These are phyloP conservation scores for Didymellaceae sp. DNA, from an alignment of 2,329 filamentous ascomycete genomes.

Conservation along the genomic window DNA sequence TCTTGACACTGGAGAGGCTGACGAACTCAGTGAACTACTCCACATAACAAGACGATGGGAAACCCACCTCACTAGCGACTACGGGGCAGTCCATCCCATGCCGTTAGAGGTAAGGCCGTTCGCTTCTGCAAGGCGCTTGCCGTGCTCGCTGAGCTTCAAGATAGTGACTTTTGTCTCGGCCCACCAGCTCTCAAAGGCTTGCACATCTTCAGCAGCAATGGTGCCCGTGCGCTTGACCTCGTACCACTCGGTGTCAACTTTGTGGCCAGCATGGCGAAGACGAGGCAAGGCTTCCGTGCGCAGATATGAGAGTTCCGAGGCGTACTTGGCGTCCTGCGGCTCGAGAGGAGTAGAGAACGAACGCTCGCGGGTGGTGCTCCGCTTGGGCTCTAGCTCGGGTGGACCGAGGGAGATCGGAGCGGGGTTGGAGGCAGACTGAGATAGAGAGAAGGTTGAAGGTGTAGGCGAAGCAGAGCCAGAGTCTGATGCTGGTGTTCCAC, in stretches of 20 bases:
- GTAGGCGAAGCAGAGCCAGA: conserved; percentile 36
- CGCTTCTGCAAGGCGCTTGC: conserved; percentile 34
- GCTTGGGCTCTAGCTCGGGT: conserved; percentile 22
- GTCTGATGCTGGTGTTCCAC: conserved; percentile 32
- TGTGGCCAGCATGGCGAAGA: conserved; percentile 49
- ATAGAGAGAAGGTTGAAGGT: conserved; percentile 25
- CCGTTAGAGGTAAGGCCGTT: conserved; percentile 37
- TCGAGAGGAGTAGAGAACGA: conserved; percentile 46
- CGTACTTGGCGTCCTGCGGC: conserved; percentile 43
- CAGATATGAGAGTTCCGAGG: conserved; percentile 48
- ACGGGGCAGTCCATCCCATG: conserved; percentile 46
- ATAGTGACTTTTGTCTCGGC: conserved; percentile 44
- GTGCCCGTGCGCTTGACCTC: conserved; percentile 35
- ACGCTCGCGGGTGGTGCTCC: conserved; percentile 31
- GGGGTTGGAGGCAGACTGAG: conserved; percentile 32
- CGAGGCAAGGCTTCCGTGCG: conserved; percentile 51
- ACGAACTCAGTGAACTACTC: conserved; percentile 16
- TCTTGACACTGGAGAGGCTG: conserved; percentile 4
- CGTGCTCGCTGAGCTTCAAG: conserved; percentile 39
- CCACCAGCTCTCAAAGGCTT: conserved; percentile 51
- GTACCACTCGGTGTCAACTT: conserved; percentile 45
- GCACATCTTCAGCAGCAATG: conserved; percentile 29
- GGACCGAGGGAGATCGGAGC: conserved; percentile 42
- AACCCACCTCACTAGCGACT: conserved; percentile 40
- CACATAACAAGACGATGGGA: conserved; percentile 10